A percentile compares a stretch with the other conserved stretches of the same genome.
phyloP scores from a whole-genome alignment of 164 flowering plant species.

The Umbilicus rupestris region DNA sequence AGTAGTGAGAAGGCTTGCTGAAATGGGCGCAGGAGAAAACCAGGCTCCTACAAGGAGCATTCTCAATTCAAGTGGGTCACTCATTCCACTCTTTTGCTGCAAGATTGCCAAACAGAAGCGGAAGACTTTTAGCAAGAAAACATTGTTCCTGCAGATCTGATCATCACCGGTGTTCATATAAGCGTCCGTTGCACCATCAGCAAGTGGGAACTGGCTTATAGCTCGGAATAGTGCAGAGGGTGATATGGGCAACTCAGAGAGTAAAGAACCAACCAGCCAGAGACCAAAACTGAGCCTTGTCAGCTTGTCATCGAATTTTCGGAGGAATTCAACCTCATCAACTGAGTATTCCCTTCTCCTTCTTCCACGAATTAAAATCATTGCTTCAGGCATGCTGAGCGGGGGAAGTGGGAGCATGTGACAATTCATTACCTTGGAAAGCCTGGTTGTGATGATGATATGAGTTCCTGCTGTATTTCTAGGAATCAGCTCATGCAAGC shows the following conservation, averaged over 20 bases:
- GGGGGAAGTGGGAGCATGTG: conserved; percentile 50
- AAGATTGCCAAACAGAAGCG: conserved; percentile 44
- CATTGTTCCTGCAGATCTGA: conserved; percentile 49
- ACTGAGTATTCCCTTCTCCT: conserved; percentile 52
- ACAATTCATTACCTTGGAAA: conserved; percentile 59
- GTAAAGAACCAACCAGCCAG: conserved; percentile 55
- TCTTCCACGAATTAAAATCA: conserved; percentile 52
- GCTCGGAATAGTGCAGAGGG: conserved; percentile 68
- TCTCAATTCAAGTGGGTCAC: conserved; percentile 45
- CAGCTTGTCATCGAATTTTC: conserved; percentile 49
- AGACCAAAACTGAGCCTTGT: conserved; percentile 62
- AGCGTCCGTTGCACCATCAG: conserved; percentile 20
- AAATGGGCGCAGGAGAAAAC: conserved; percentile 70
- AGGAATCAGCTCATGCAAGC: conserved; percentile 65
- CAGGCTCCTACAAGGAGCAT: conserved; percentile 85
- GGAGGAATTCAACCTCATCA: conserved; percentile 46
- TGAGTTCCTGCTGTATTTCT: conserved; percentile 78
- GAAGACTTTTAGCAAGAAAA: conserved; percentile 46
- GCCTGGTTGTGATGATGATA: conserved; percentile 67
- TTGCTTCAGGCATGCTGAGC: conserved; percentile 47
- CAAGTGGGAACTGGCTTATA: conserved; percentile 34
- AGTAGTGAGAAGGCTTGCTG: conserved; percentile 48
- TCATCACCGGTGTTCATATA: conserved; percentile 34
- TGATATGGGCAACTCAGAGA: conserved; percentile 57
- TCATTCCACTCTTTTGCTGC: conserved; percentile 33